Conservation (phyloP, 2,329 filamentous ascomycete species). For the Ascochyta lentis region DNA sequence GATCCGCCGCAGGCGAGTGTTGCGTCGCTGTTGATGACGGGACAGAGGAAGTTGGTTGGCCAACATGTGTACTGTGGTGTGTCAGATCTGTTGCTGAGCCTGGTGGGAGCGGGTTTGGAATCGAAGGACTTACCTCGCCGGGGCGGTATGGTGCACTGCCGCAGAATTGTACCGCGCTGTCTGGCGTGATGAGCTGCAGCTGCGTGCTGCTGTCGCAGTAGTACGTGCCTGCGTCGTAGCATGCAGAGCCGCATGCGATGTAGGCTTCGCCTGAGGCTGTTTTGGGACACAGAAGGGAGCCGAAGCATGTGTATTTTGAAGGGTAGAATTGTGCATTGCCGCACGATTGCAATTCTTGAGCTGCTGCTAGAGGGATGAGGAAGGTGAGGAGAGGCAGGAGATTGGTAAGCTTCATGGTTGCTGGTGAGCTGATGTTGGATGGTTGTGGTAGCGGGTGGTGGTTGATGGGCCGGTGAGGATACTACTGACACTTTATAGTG, state of each 20-base stretch:
- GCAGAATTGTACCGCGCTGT: constrained; percentile 7
- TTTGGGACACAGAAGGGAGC: constrained; percentile 10
- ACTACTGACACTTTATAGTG: no score
- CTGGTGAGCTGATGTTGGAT: not conserved
- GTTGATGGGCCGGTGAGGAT: not conserved
- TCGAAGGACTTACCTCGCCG: not conserved
- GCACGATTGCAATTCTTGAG: constrained; percentile 8
- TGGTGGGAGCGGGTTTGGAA: no score
- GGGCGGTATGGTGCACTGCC: constrained; percentile 8
- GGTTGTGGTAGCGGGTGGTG: not conserved
- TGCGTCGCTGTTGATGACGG: constrained; percentile 41
- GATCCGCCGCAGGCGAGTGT: constrained; percentile 43
- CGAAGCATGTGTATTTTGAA: constrained; percentile 16
- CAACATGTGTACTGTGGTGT: not conserved
- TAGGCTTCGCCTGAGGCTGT: constrained; percentile 7
- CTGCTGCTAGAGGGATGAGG: constrained; percentile 3
- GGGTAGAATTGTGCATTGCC: constrained; percentile 14
- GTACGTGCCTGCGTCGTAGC: constrained; percentile 15
- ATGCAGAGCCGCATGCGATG: constrained; percentile 12
- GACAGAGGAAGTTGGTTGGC: constrained; percentile 33
- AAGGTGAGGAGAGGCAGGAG: not conserved
- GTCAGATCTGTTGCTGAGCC: no score
- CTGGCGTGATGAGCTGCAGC: constrained; percentile 13
- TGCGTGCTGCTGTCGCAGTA: constrained; percentile 11
- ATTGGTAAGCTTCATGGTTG: constrained; percentile 6